Percentiles rank a stretch among this genome's conserved stretches.
Conservation (phyloP, 169 alveolate species). For the Babesia microti region DNA sequence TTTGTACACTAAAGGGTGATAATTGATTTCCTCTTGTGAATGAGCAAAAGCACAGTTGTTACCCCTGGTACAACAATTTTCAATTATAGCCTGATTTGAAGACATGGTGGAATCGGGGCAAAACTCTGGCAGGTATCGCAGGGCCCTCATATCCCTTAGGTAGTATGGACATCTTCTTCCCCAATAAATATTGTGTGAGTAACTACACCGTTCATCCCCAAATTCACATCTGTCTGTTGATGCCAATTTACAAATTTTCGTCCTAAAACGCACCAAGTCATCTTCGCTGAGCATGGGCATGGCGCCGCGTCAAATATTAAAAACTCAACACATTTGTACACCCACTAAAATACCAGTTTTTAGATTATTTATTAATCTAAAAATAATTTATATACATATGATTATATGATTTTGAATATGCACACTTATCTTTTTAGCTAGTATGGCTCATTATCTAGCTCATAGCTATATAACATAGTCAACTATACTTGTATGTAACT, state of each 20-base stretch:
- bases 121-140: constrained; percentile 66
- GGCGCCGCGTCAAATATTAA: no score
- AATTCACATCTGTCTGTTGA: constrained; percentile 65
- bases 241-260: constrained; percentile 63
- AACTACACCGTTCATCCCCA: constrained; percentile 68
- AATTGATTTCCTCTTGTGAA: constrained; percentile 64
- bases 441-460: no score
- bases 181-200: constrained; percentile 71
- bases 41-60: constrained; percentile 73
- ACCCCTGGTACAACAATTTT: constrained; percentile 64
- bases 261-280: constrained; percentile 67
- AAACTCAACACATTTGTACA: no score
- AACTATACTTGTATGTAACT: no score
- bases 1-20: constrained; percentile 68
- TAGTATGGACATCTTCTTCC: constrained; percentile 72
- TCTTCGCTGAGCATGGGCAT: constrained; percentile 69
- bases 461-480: no score
- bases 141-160: constrained; percentile 58
- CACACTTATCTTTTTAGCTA: no score
- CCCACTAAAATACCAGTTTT: no score
- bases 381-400: no score
- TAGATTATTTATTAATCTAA: neutral
- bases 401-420: no score
- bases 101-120: constrained; percentile 59
- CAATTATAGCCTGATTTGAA: constrained; percentile 32